These are phyloP conservation scores for Periconia digitata DNA, from an alignment of 2,329 filamentous ascomycete genomes.

Conservation along the genomic window DNA sequence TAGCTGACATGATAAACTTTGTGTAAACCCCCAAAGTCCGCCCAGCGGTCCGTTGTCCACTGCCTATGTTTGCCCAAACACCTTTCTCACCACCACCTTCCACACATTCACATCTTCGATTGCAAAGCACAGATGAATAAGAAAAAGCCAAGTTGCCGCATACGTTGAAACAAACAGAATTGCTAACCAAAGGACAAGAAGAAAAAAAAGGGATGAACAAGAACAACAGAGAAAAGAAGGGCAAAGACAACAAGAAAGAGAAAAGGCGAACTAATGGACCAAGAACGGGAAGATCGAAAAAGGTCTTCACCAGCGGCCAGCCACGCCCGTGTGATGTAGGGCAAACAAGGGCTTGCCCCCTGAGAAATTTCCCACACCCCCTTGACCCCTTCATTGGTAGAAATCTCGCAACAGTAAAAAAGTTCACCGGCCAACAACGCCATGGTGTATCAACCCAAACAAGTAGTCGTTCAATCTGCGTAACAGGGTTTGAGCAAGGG, in stretches of 20 bases:
- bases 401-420: background rate
- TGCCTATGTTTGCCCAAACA: background rate
- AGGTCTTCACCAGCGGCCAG: no score
- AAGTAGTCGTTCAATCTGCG: slow-evolving; percentile 41
- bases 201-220: background rate
- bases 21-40: slow-evolving; percentile 20
- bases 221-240: slow-evolving; percentile 6
- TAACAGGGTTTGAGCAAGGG: slow-evolving; percentile 29
- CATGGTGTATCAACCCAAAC: slow-evolving; percentile 30
- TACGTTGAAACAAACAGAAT: background rate
- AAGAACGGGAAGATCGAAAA: no score
- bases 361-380: slow-evolving; percentile 4
- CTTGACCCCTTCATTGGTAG: no score
- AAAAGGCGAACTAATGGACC: no score
- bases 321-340: no score
- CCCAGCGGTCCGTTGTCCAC: slow-evolving; percentile 31
- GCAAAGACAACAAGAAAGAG: slow-evolving; percentile 11
- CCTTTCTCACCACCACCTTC: background rate
- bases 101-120: background rate
- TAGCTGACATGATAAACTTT: slow-evolving; percentile 15
- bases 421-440: slow-evolving; percentile 32
- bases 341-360: no score
- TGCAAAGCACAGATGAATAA: background rate
- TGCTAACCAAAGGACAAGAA: slow-evolving; percentile 1
- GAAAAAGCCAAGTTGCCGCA: background rate